These are phyloP conservation scores for Ceratocystis lukuohia DNA, from an alignment of 2,329 filamentous ascomycete species.

Conservation along the genomic window DNA sequence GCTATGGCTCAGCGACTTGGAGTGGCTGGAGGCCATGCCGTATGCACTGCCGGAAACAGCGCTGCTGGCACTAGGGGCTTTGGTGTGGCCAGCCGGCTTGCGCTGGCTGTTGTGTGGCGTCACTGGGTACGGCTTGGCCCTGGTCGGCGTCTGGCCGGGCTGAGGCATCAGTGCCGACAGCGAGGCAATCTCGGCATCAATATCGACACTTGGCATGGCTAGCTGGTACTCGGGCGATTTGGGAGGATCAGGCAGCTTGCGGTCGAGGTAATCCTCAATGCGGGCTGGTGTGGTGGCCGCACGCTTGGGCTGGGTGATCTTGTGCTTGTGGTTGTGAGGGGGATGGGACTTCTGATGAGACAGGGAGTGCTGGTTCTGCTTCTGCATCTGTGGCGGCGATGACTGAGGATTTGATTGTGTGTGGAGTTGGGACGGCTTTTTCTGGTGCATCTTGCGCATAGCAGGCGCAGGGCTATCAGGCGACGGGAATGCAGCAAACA, in stretches of 20 bases:
- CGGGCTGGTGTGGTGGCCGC: conserved; percentile 1
- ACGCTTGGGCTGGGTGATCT: not conserved
- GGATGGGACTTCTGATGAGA: not conserved
- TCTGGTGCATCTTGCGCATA: not conserved
- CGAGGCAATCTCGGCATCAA: conserved; percentile 10
- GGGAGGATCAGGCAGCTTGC: conserved; percentile 12
- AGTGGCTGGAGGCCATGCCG: not conserved
- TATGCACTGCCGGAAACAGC: too few species aligned
- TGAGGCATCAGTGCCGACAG: conserved; percentile 1
- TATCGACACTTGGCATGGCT: not conserved
- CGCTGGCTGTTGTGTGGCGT: not conserved
- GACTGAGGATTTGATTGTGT: not conserved
- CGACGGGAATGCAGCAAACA: conserved; percentile 3
- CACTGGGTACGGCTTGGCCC: not conserved
- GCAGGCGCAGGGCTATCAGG: conserved; percentile 1
- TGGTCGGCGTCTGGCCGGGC: not conserved
- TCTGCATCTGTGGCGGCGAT: not conserved
- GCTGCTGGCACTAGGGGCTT: not conserved
- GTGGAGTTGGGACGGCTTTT: not conserved
- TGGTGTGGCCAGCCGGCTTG: not conserved
- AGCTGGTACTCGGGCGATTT: conserved; percentile 10
- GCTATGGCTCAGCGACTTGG: not conserved
- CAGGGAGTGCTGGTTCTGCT: not conserved
- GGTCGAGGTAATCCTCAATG: conserved; percentile 10
- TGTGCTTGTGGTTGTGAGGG: not conserved